Conservation (phyloP, 177 flowering plant genomes). For the Viscum album region DNA sequence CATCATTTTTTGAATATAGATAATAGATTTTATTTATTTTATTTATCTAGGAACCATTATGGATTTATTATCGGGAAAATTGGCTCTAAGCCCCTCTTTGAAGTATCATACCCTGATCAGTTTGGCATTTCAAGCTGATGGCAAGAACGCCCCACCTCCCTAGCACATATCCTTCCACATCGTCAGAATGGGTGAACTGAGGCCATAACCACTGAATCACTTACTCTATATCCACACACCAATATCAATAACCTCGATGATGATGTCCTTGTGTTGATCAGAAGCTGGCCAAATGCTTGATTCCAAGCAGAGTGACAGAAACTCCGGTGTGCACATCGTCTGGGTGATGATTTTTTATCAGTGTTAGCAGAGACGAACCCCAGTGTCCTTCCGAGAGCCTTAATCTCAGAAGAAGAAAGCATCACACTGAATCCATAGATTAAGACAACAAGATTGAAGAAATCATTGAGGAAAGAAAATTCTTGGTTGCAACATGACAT, state of each 20-base stretch:
- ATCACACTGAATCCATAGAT: constrained; percentile 63
- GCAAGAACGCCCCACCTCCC: constrained; percentile 34
- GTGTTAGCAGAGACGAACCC: constrained; percentile 45
- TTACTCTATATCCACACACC: constrained; percentile 77
- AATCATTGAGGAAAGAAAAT: too few relatives aligned
- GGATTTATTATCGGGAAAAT: too few relatives aligned
- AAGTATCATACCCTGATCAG: constrained; percentile 65
- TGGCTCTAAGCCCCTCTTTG: constrained; percentile 47
- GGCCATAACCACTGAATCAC: constrained; percentile 39
- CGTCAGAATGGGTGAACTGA: constrained; percentile 42
- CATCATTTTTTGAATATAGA: too few relatives aligned
- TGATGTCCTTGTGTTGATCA: constrained; percentile 30
- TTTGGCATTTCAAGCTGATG: constrained; percentile 50
- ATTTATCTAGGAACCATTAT: too few relatives aligned
- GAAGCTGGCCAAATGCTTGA: constrained; percentile 20
- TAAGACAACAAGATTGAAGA: too few relatives aligned
- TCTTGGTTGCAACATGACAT: too few relatives aligned
- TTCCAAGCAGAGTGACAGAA: constrained; percentile 39
- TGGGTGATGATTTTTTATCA: constrained; percentile 48
- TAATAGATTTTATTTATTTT: too few relatives aligned
- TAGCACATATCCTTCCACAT: constrained; percentile 66
- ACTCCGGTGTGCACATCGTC: constrained; percentile 69
- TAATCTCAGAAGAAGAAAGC: constrained; percentile 34
- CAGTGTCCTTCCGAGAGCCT: constrained; percentile 33
- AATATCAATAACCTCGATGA: constrained; percentile 69